These are phyloP conservation scores for Obba rivulosa DNA, from an alignment of 768 basidiomycete genomes.

Conservation along the genomic window DNA sequence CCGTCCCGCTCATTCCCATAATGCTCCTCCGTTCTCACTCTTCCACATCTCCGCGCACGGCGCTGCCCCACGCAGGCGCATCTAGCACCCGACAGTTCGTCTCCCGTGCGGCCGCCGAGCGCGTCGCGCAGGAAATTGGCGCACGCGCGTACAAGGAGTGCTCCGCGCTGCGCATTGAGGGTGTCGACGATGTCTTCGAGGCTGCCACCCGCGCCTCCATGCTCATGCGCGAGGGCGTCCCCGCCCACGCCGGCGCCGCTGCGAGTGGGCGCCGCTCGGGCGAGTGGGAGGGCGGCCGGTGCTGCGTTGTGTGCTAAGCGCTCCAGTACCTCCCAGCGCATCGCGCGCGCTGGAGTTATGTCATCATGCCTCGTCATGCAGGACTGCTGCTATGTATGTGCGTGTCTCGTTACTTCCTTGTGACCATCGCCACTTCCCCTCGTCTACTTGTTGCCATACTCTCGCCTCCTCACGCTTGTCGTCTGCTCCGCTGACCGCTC, in stretches of 20 bases:
- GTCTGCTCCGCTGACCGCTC: no score
- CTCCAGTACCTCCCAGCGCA: not conserved
- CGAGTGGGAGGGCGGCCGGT: constrained; percentile 44
- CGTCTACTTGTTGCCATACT: no score
- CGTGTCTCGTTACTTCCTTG: no score
- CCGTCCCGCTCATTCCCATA: not conserved
- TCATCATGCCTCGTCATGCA: no score
- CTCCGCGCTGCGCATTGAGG: constrained; percentile 83
- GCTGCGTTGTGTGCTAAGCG: constrained; percentile 63
- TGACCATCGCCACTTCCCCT: no score
- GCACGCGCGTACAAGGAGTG: constrained; percentile 95
- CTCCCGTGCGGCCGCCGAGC: constrained; percentile 75
- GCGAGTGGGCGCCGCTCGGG: constrained; percentile 35
- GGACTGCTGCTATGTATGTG: no score
- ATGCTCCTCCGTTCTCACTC: not conserved
- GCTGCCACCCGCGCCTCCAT: constrained; percentile 95
- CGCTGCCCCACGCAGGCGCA: constrained; percentile 23
- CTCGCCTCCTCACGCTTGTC: no score
- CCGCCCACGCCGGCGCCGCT: constrained; percentile 39
- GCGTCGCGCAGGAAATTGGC: constrained; percentile 77
- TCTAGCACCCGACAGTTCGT: constrained; percentile 54
- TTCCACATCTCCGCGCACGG: not conserved
- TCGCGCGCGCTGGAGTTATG: no score
- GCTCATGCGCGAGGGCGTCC: constrained; percentile 84
- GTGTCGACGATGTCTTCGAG: constrained; percentile 97